A percentile compares a stretch with the other conserved stretches of the same genome.
phyloP scores from a whole-genome alignment of 129 eudicot genomes.

The Ambrosia trifida region DNA sequence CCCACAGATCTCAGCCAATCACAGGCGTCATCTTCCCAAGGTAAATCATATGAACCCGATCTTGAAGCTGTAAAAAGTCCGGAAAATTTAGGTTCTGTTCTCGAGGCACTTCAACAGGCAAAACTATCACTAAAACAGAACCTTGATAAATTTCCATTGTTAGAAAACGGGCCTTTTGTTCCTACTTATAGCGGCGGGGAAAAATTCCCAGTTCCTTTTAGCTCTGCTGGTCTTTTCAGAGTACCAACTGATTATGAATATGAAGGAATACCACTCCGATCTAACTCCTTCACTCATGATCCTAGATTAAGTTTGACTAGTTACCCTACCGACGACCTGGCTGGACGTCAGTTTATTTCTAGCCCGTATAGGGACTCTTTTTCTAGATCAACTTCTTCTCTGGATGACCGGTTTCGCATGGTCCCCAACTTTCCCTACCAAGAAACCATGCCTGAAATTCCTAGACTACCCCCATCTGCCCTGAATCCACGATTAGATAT shows the following conservation, averaged over 20 bases:
- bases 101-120: slow-evolving; percentile 82
- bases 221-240: slow-evolving; percentile 64
- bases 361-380: slow-evolving; percentile 39
- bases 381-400: slow-evolving; percentile 40
- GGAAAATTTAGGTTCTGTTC: slow-evolving; percentile 52
- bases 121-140: slow-evolving; percentile 64
- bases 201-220: slow-evolving; percentile 48
- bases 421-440: slow-evolving; percentile 44
- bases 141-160: slow-evolving; percentile 30
- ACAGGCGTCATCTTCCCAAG: slow-evolving; percentile 30
- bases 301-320: slow-evolving; percentile 40
- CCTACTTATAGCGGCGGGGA: slow-evolving; percentile 35
- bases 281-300: slow-evolving; percentile 32
- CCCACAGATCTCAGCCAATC: neutral
- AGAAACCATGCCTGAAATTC: slow-evolving; percentile 38
- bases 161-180: slow-evolving; percentile 37
- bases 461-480: slow-evolving; percentile 21
- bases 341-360: slow-evolving; percentile 25
- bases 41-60: slow-evolving; percentile 37
- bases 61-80: slow-evolving; percentile 41
- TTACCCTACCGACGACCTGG: slow-evolving; percentile 28
- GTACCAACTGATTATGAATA: slow-evolving; percentile 67
- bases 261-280: slow-evolving; percentile 30
- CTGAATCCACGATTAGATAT: slow-evolving; percentile 14
- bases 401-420: slow-evolving; percentile 35